Conservation (phyloP, 2,329 filamentous ascomycete genomes). For the Cercospora sp. region DNA sequence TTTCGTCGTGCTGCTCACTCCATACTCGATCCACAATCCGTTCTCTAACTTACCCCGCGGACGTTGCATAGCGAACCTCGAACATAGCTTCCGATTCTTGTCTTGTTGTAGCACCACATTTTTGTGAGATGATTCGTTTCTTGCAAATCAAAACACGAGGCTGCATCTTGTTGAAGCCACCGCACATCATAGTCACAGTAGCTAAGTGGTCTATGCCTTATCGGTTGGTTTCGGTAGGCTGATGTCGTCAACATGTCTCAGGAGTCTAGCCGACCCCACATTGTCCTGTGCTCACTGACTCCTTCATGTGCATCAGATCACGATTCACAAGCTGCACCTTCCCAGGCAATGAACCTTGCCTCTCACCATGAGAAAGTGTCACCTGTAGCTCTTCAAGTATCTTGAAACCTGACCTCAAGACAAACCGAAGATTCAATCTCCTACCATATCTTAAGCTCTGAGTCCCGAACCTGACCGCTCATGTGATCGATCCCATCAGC, state of each 20-base stretch:
- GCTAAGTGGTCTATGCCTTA: background rate
- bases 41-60: background rate
- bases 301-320: background rate
- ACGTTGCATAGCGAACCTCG: background rate
- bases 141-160: background rate
- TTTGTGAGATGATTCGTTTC: background rate
- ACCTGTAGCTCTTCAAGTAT: background rate
- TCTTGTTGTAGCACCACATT: background rate
- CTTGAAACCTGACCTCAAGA: background rate
- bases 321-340: background rate
- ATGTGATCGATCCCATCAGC: background rate
- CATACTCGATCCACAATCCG: background rate
- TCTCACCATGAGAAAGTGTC: background rate
- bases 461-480: background rate
- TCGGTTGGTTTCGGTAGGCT: background rate
- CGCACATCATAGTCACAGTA: background rate
- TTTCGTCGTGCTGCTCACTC: too few species aligned
- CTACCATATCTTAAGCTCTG: background rate
- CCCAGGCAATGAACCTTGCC: background rate
- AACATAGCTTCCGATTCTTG: background rate
- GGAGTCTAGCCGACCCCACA: background rate
- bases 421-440: background rate
- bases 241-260: background rate
- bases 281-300: background rate
- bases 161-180: background rate